Conservation (phyloP, 306 rosid species). For the Fragaria nilgerrensis region DNA sequence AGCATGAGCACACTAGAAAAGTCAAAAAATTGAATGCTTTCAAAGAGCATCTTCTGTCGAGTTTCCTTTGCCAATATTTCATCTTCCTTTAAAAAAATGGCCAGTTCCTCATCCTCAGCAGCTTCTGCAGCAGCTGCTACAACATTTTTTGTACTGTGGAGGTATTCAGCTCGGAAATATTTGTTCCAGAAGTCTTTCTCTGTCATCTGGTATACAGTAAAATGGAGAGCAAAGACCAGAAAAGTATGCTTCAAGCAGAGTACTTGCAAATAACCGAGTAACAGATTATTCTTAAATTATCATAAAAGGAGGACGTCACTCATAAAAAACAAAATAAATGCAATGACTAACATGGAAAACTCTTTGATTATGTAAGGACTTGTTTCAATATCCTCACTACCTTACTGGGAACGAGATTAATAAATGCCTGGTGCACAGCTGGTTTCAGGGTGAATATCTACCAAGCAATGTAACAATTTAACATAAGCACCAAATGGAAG, state of each 20-base stretch:
- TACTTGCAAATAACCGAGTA: constrained; percentile 12
- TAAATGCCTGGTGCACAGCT: constrained; percentile 90
- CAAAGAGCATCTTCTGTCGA: constrained; percentile 61
- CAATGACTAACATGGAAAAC: neutral
- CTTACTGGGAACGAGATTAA: constrained; percentile 76
- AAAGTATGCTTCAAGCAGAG: constrained; percentile 13
- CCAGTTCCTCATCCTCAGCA: constrained; percentile 98
- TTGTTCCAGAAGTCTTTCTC: constrained; percentile 95
- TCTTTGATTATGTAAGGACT: constrained; percentile 18
- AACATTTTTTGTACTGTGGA: constrained; percentile 76
- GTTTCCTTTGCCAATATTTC: constrained; percentile 83
- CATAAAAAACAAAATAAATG: neutral
- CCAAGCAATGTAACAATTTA: constrained; percentile 26
- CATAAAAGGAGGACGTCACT: neutral
- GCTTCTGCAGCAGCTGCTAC: constrained; percentile 95
- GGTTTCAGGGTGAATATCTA: constrained; percentile 96
- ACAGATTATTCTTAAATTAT: neutral
- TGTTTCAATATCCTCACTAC: constrained; percentile 40
- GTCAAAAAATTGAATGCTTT: neutral
- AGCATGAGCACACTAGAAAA: constrained; percentile 20
- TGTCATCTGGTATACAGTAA: constrained; percentile 58
- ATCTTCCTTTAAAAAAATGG: constrained; percentile 82
- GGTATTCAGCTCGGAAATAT: constrained; percentile 91
- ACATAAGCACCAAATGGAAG: constrained; percentile 3
- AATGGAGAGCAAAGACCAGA: neutral